Evolutionary conservation across 2,329 filamentous ascomycete genomes (phyloP).

Genomic region (Elsinoe batatas): DNA sequence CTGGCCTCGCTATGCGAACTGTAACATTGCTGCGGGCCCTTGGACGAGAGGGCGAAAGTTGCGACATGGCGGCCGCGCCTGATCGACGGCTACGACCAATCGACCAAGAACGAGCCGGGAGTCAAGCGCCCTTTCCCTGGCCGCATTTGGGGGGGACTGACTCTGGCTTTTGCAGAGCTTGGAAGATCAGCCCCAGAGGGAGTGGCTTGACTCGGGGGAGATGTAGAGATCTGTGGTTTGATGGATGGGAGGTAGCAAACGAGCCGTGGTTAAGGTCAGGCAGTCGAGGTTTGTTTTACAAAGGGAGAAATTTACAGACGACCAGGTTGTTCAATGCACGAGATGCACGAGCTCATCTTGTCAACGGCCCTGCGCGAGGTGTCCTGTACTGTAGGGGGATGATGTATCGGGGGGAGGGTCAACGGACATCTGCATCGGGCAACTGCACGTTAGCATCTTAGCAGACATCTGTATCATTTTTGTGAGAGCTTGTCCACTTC

Average conservation of each 20-base stretch:
- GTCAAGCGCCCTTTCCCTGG: conserved; percentile 11
- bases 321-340: neutral
- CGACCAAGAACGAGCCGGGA: conserved; percentile 6
- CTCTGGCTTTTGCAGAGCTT: neutral
- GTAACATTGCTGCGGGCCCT: conserved; percentile 12
- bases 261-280: neutral
- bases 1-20: conserved; percentile 4
- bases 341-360: conserved; percentile 1
- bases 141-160: conserved; percentile 6
- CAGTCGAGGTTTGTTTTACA: neutral
- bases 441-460: neutral
- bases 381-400: neutral
- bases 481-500: neutral
- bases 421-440: neutral
- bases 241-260: neutral
- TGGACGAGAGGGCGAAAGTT: conserved; percentile 11
- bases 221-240: conserved; percentile 6
- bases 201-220: neutral
- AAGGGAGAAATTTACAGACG: conserved; percentile 1
- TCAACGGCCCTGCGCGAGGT: conserved; percentile 4
- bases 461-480: neutral
- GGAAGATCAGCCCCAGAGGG: neutral
- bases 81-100: conserved; percentile 11
- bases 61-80: conserved; percentile 9
- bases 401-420: too few relatives aligned